phyloP scores from a whole-genome alignment of 192 early-diverging fungal species.

The Dispira simplex region DNA sequence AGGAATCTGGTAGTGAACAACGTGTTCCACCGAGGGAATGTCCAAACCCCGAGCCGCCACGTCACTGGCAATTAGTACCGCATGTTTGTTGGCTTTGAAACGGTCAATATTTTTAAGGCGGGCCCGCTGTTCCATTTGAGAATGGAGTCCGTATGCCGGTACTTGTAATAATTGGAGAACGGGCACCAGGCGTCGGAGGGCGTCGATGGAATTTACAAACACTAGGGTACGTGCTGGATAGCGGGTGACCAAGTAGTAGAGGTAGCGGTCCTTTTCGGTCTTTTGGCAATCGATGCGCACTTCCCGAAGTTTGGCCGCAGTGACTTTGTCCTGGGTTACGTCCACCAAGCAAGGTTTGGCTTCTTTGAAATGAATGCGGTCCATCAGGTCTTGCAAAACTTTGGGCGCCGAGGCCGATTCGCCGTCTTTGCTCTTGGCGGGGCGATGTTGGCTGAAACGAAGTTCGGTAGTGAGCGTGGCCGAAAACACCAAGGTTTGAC shows the following conservation, averaged over 20 bases:
- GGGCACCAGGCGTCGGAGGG: conserved; percentile 74
- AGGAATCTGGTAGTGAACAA: conserved; percentile 93
- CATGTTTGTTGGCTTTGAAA: conserved; percentile 54
- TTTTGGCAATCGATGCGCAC: conserved; percentile 72
- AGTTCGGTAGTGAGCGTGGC: conserved; percentile 59
- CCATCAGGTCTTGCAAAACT: conserved; percentile 50
- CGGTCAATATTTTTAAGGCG: conserved; percentile 85
- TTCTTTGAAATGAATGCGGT: conserved; percentile 61
- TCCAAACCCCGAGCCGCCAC: conserved; percentile 94
- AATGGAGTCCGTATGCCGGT: conserved; percentile 71
- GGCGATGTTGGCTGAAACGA: conserved; percentile 14
- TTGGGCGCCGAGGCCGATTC: conserved; percentile 16
- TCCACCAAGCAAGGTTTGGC: conserved; percentile 61
- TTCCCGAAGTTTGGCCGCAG: conserved; percentile 58
- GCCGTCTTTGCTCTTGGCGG: conserved; percentile 12
- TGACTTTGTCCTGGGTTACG: conserved; percentile 42
- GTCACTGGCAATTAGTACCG: conserved; percentile 86
- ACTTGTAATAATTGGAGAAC: conserved; percentile 60
- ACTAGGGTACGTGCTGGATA: conserved; percentile 84
- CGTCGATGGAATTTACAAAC: conserved; percentile 94
- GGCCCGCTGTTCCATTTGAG: conserved; percentile 93
- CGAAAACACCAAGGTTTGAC: conserved; percentile 89
- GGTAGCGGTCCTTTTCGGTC: conserved; percentile 65
- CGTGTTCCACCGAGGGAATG: conserved; percentile 81
- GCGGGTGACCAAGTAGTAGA: conserved; percentile 77